Base-by-base conservation (phyloP, 2,329 filamentous ascomycete genomes). In the Aspergillus fischeri region DNA sequence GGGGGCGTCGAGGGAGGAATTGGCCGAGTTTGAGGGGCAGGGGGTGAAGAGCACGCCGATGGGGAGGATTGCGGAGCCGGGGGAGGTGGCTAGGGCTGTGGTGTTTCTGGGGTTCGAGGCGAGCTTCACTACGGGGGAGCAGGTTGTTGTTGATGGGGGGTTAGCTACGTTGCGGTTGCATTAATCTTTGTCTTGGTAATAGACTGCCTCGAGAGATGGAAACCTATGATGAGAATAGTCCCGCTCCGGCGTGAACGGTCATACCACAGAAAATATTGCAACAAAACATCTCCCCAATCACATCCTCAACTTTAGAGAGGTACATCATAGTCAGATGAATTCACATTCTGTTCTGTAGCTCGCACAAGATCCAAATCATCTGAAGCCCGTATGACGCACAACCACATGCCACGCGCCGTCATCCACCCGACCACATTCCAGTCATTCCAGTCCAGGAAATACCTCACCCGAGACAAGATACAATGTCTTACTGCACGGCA, bases 61-160 rank as follows among this genome's bases (percentile, higher is more conserved):
- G 10, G 51, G 35, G 9, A 51, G 58, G n/a, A 52, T 55, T 42
- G 53, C 49, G 10, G 45, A 29, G 3, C 45, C 58, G 1, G 49
- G 28, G n/a, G 55, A 60, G 32, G 50, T 60, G 10, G 55, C 58
- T 6, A 49, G 27, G 14, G 58, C 42, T 0, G 58, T 54, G 21
- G 24, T 52, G 7, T 60, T 60, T 35, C 20, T 60, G 9, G 58
- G 35, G 0, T 60, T 60, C 11, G 58, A 60, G 29, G 55, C 58
- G 3, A 60, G 50, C 1, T 60, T 60, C 32, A 58, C 58, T 2
- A 60, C 58, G 9, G 58, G 52, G 0, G 47, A 52, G 5, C 49
- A 60, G 20, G n/a, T 60, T 20, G 25, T 44, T 5, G 24, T 58
- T 53, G 55, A 60, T 52, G 58, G 58, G 17, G 55, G 55, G 11